Base-by-base conservation (phyloP, 768 basidiomycete genomes). In the Lentinula boryana region DNA sequence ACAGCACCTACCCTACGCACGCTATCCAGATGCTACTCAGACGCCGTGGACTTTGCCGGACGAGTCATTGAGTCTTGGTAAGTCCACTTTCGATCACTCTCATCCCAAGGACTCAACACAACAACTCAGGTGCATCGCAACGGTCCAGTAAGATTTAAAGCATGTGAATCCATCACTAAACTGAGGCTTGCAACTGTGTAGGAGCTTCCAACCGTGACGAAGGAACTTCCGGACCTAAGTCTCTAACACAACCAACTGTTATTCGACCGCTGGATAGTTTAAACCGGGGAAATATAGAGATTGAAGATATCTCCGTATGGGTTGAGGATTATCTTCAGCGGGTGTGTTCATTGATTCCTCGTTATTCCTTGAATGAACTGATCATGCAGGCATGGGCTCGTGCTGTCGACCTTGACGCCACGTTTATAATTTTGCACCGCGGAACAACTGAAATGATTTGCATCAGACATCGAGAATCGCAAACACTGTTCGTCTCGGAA, bases 401-500 rank as follows among this genome's bases (percentile, higher is more conserved):
- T 15, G 58, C 58, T 23, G 58, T 59, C 15, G 50, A 32, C 6
- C 16, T 49, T 21, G 46, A 59, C 35, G 58, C 58, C 27, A 59
- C 58, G 15, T 46, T 48, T 16, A 55, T 60, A 23, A 44, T 60
- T 4, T 41, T 60, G 4, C 46, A 60, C 32, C 52, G 50, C 23
- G 60, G 59, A 15, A 33, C 23, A n/a, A 51, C 35, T 33, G 50
- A 49, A 12, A 46, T 46, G 1, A 52, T 60, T 15, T 48, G 59
- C 5, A 55, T 60, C 36, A 48, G 59, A 12, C 49, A 53, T 32
- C 51, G 59, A 21, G 36, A 4, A 13, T 40, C 36, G 5, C 60
- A 60, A 27, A 60, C 60, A 15, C 60, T 60, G 5, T 60, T 54
- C 41, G 41, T 60, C 40, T 60, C 60, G 21, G 43, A 35, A 4